Evolutionary conservation across 768 basidiomycete species (phyloP).

Genomic region (Daedaleopsis sinensis): DNA sequence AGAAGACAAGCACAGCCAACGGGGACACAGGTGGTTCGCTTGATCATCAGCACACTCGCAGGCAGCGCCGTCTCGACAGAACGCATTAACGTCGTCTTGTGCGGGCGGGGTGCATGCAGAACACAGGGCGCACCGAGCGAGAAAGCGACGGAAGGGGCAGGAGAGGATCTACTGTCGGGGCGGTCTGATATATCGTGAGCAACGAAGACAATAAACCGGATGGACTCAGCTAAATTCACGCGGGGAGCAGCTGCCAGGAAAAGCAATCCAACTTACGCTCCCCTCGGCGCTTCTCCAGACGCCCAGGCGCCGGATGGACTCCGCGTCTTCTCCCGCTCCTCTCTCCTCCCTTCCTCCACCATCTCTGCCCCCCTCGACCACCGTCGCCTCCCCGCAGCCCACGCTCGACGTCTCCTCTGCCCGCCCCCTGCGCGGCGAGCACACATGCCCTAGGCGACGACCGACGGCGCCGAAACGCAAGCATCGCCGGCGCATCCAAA

Average conservation of each 20-base stretch:
- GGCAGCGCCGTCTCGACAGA: slow-evolving; percentile 11
- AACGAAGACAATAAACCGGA: background rate
- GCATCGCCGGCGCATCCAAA: slow-evolving; percentile 5
- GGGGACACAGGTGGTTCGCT: slow-evolving; percentile 7
- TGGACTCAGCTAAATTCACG: background rate
- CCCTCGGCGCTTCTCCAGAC: background rate
- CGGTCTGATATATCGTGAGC: background rate
- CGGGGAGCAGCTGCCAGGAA: background rate
- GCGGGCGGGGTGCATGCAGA: background rate
- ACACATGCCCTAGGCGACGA: background rate
- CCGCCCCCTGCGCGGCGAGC: background rate
- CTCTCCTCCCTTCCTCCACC: slow-evolving; percentile 7
- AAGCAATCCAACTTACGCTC: background rate
- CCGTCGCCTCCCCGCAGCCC: slow-evolving; percentile 7
- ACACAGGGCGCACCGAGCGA: background rate
- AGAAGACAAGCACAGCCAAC: slow-evolving; percentile 14
- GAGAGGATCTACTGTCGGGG: background rate
- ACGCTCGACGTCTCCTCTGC: background rate
- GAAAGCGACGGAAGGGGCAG: too few relatives aligned
- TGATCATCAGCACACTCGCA: slow-evolving; percentile 10
- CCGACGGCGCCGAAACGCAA: slow-evolving; percentile 4
- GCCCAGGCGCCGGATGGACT: background rate
- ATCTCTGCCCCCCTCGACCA: background rate
- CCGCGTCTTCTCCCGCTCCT: slow-evolving; percentile 1
- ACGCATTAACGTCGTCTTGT: background rate